Percentiles rank a stretch among this genome's conserved stretches.
These are phyloP conservation scores for Astrothelium macrocarpum DNA, from an alignment of 495 filamentous ascomycete genomes.

Conservation along the genomic window DNA sequence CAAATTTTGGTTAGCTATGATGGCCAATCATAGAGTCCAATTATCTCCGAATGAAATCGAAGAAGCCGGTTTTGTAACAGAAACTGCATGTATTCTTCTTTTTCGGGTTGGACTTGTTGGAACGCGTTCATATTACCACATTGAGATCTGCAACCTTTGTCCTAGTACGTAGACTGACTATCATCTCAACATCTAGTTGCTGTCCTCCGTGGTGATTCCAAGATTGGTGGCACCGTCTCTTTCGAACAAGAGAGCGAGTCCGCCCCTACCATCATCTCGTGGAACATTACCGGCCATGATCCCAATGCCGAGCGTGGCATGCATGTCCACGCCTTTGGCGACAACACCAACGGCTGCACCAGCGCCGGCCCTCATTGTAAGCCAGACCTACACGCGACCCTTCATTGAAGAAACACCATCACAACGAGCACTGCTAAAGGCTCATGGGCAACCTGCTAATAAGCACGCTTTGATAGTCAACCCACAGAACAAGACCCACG, in stretches of 20 bases:
- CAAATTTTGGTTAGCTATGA: not conserved
- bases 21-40: not conserved
- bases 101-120: too few relatives aligned
- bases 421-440: not conserved
- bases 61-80: too few relatives aligned
- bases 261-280: conserved; percentile 73
- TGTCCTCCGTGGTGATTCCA: conserved; percentile 93
- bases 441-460: not conserved
- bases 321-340: conserved; percentile 97
- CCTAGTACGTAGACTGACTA: not conserved
- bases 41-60: not conserved
- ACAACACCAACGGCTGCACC: conserved; percentile 99
- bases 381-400: conserved; percentile 23
- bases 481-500: conserved; percentile 84
- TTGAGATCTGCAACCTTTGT: too few relatives aligned
- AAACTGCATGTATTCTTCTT: too few relatives aligned
- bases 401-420: not conserved
- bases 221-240: conserved; percentile 80
- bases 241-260: conserved; percentile 85
- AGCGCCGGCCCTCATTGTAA: conserved; percentile 92
- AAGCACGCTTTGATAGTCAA: conserved; percentile 55
- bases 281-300: conserved; percentile 87
- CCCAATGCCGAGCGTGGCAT: conserved; percentile 92
- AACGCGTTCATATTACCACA: too few relatives aligned
- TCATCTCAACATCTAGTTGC: conserved; percentile 50